Evolutionary conservation across 805 yeast species (phyloP), one percentile per base, ranked within the genome.

Genomic region (Suhomyces sp.): DNA sequence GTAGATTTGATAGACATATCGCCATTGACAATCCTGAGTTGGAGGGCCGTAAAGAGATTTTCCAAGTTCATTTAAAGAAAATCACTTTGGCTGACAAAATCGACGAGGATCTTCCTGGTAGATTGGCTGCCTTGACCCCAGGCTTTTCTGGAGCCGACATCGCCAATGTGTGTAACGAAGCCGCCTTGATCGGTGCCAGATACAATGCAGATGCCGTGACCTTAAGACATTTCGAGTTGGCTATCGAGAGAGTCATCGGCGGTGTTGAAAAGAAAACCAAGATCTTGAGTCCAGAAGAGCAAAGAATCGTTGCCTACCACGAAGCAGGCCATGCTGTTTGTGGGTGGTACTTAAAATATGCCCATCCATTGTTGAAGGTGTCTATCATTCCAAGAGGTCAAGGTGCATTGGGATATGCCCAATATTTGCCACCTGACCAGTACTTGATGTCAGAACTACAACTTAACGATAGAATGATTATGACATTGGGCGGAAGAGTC

Each of bases 251-350:
- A 65, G 97, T 93, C 43, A 89, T 92, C 70, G 97, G 96, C 29
- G 99, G 99, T 37, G 76, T 94, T 55, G 98, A 93, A 69, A 89
- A 89, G 77, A 93, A 90, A 71, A 81, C 92, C 13, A 86, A 87
- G 63, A 81, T 94, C 12, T 76, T 96, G 54, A 83, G 90, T 2
- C 86, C 90, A 1, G 92, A 87, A 53, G 98, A 96, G 66, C 89
- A 91, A 72, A 83, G 78, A 56, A 84, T 90, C 24, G 97, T 96
- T 52, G 99, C 99, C 0, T 94, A 87, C 63, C 99, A 96, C 67
- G 99, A 94, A 70, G 99, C 99, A 3, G 99, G 99, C 3, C 99
- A 96, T 71, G 99, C 99, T 9, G 83, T 94, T 54, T 92, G 98
- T 69, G 99, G 99, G 10, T 94, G 99, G 99, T 91, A 77, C 64